Evolutionary conservation across 169 alveolate species (phyloP).

Genomic region (Cryptosporidium bovis): DNA sequence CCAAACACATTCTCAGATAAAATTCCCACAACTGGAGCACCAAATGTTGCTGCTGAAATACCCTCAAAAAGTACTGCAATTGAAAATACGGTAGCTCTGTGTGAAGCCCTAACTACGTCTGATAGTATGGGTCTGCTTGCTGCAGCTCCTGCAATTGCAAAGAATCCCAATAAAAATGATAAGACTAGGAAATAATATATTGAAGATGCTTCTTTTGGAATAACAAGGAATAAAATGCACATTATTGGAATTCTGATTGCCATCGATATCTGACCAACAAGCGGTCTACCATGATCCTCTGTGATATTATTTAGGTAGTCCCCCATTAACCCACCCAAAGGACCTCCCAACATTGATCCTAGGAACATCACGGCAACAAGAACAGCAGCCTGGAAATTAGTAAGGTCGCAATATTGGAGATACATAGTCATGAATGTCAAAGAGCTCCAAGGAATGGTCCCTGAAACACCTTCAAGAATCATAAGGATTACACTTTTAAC

Average conservation of each 20-base stretch:
- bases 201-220: constrained; percentile 77
- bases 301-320: constrained; percentile 84
- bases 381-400: constrained; percentile 87
- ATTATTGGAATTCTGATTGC: constrained; percentile 80
- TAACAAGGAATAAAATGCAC: constrained; percentile 80
- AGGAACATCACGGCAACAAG: constrained; percentile 84
- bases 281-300: constrained; percentile 88
- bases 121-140: constrained; percentile 90
- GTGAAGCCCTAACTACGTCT: constrained; percentile 89
- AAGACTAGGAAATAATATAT: constrained; percentile 73
- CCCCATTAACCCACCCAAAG: constrained; percentile 87
- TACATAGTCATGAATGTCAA: constrained; percentile 88
- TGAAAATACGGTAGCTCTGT: constrained; percentile 88
- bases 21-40: constrained; percentile 89
- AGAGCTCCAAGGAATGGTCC: constrained; percentile 92
- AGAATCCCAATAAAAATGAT: constrained; percentile 85
- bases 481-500: constrained; percentile 69
- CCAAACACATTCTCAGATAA: constrained; percentile 88
- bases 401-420: constrained; percentile 89
- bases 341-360: constrained; percentile 91
- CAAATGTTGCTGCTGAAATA: constrained; percentile 86
- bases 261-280: constrained; percentile 85
- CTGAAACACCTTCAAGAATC: constrained; percentile 84
- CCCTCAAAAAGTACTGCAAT: constrained; percentile 89
- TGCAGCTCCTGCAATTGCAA: constrained; percentile 91